Conservation (phyloP, 306 rosid species). For the Betula pendula region DNA sequence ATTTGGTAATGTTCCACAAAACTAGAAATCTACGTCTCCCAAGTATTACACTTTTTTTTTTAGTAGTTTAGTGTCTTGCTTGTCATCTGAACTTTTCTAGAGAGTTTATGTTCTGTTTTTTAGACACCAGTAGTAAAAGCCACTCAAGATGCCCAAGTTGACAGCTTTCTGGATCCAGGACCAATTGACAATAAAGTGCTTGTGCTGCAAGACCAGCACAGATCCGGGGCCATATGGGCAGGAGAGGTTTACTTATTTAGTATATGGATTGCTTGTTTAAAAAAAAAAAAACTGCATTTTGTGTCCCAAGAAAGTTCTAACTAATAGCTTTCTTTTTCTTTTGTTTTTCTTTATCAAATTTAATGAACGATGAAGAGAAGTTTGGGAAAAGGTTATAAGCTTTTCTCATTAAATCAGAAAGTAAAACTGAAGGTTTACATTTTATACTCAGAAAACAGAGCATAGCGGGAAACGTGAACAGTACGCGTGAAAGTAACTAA, state of each 20-base stretch:
- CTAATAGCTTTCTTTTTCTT: neutral
- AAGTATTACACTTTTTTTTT: neutral
- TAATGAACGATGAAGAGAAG: too few species aligned
- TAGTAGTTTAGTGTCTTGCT: neutral
- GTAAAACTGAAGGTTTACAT: too few species aligned
- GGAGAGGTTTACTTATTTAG: constrained; percentile 22
- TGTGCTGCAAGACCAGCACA: constrained; percentile 29
- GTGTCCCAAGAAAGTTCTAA: neutral
- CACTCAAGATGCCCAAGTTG: constrained; percentile 19
- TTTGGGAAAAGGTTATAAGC: too few species aligned
- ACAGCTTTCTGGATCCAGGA: constrained; percentile 30
- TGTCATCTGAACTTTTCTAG: neutral
- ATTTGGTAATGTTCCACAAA: neutral
- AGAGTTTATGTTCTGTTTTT: neutral
- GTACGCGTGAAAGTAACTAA: too few species aligned
- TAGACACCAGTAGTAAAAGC: constrained; percentile 14
- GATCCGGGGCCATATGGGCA: constrained; percentile 26
- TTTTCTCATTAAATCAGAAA: too few species aligned
- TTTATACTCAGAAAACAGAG: too few species aligned
- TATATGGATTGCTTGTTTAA: constrained; percentile 1
- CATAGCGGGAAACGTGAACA: too few species aligned
- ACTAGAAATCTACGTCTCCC: neutral
- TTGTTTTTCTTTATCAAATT: too few species aligned
- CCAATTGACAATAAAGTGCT: constrained; percentile 24
- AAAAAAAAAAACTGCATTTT: neutral